Base-by-base conservation (phyloP, 257 asterid species). In the Cynanchum wilfordii region DNA sequence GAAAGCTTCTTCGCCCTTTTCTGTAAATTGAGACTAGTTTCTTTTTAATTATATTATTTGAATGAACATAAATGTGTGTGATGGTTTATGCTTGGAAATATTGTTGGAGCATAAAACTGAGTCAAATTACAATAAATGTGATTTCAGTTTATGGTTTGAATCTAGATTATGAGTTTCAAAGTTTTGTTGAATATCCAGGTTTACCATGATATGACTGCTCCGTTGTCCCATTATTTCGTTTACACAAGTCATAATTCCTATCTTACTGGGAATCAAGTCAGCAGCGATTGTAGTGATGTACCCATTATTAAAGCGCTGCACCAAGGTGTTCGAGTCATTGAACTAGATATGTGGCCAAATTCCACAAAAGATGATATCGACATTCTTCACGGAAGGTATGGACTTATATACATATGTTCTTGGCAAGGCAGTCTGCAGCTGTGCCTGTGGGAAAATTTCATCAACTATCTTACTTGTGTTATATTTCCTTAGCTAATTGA, bases 261-360 rank as follows among this genome's bases (percentile, higher is more conserved):
- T 72, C 87, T 90, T 2, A 90, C 91, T 2, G 97, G 97, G 51
- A 90, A 90, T 70, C 97, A 90, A 55, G 73, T 90, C 59, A 90
- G 87, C 57, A 90, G 97, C 5, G 89, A 83, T 51, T 84, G 88
- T 24, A 90, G 98, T 22, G 96, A 88, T 24, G 72, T 75, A 33
- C 96, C 98, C 0, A 81, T 92, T 10, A 83, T 90, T 5, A 85
- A 90, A 24, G 96, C 98, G 7, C 73, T 92, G 19, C 77, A 72
- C 66, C 72, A 81, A 78, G 98, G 98, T 3, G 96, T 90, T 3
- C 79, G 98, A 4, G 98, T 88, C 7, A 82, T 92, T 66, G 96
- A 92, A 60, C 71, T 92, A 13, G 98, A 90, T 72, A 87, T 92
- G 89, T 92, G 98, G 98, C 96, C 98, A 0, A 92, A 87, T 73